Percentiles rank a stretch among this genome's conserved stretches.
phyloP scores from a whole-genome alignment of 306 rosid species.

The Ochetophila trinervis region DNA sequence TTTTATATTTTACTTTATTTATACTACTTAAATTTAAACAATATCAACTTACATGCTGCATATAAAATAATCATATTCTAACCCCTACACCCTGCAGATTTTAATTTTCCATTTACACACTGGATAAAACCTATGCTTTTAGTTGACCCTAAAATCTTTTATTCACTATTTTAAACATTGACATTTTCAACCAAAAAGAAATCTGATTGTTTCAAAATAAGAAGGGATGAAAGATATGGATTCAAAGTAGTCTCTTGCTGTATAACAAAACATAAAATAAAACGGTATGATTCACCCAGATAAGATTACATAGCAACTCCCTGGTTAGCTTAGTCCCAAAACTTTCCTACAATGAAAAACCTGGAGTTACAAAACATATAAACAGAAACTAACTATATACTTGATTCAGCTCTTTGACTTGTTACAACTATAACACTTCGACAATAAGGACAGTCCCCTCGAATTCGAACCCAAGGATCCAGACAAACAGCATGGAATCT shows the following conservation, averaged over 20 bases:
- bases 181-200: neutral
- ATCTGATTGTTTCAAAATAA: neutral
- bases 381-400: constrained; percentile 2
- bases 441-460: constrained; percentile 86
- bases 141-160: neutral
- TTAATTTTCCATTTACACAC: too few species aligned
- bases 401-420: constrained; percentile 8
- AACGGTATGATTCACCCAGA: neutral
- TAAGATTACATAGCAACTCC: neutral
- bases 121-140: too few species aligned
- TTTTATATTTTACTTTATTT: too few species aligned
- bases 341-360: constrained; percentile 12
- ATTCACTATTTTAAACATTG: neutral
- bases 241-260: neutral
- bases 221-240: neutral
- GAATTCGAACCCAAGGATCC: constrained; percentile 71
- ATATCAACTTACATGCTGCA: too few species aligned
- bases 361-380: neutral
- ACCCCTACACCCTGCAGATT: too few species aligned
- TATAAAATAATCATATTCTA: too few species aligned
- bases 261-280: constrained; percentile 5
- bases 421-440: constrained; percentile 51
- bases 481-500: constrained; percentile 71
- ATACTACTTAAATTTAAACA: too few species aligned
- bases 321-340: constrained; percentile 10